Base-by-base conservation (phyloP, 2,329 filamentous ascomycete species). In the Ophiostoma angusticollis region DNA sequence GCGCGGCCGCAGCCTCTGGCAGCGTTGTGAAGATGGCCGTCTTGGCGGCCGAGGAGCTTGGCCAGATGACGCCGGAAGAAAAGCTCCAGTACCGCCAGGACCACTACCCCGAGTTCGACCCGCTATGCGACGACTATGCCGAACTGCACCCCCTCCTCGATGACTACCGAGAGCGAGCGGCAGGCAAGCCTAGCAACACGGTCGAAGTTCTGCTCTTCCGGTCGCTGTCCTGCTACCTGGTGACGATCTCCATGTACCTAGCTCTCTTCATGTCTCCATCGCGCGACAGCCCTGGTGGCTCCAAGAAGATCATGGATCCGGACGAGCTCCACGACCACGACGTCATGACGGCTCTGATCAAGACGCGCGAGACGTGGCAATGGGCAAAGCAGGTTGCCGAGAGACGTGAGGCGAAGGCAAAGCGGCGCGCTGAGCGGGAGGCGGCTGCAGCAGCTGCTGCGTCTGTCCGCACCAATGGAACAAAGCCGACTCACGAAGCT, bases 41-140 rank as follows among this genome's bases (percentile, higher is more conserved):
- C 33, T 84, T 85, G 37, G 81, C 93, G 50, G 46, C 87, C 30
- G 79, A 87, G 50, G 78, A 96, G 41, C 80, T 84, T 11, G 76
- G 84, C 17, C 76, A 83, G 44, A 87, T 94, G 79, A 64, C 70
- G 6, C 59, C 73, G 4, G 78, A 82, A 30, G 87, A 95, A 54
- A 73, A 78, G 47, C 62, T 81, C 46, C 80, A 78, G 52, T 71
- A 95, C 13, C 61, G 98, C 36, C 77, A 79, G 50, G 72, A 76
- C 33, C 72, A 84, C 56, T 95, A 98, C 56, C 91, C 93, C 3
- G 91, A 98, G 55, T 91, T 96, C 48, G 83, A 93, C 45, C 80
- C 80, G 41, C 67, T 98, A 27, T 79, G 83, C 34, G 78, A 81
- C 49, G 89, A 96, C 52, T 81, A 91, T 43, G 56, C 80, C 39